These are phyloP conservation scores for Hypholoma fasciculare DNA, from an alignment of 768 basidiomycete species.

Conservation along the genomic window DNA sequence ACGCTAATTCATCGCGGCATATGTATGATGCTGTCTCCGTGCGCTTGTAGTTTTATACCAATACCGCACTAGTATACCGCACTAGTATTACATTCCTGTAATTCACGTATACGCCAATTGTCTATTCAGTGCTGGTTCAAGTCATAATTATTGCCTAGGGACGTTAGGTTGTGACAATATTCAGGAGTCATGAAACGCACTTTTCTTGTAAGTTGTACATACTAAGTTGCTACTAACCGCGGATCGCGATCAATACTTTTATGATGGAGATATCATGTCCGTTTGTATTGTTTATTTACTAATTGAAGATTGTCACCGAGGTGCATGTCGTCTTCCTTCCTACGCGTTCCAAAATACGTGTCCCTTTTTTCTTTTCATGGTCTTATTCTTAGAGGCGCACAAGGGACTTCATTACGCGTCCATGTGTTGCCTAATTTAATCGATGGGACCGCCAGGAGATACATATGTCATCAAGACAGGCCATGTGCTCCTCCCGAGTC, in stretches of 20 bases:
- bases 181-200: no score
- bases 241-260: not conserved
- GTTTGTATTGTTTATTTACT: not conserved
- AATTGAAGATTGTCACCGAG: not conserved
- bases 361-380: not conserved
- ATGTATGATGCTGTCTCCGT: no score
- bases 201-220: no score
- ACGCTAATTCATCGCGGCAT: no score
- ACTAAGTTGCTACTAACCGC: not conserved
- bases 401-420: conserved; percentile 9
- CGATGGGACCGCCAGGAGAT: conserved; percentile 6
- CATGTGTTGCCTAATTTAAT: conserved; percentile 12
- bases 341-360: conserved; percentile 21
- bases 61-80: no score
- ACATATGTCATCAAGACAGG: conserved; percentile 3
- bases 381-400: not conserved
- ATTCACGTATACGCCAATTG: no score
- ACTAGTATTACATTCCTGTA: no score
- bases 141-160: no score
- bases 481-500: conserved; percentile 19
- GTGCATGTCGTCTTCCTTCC: conserved; percentile 15
- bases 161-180: no score
- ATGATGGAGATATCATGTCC: not conserved
- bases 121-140: no score
- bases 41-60: no score